Conservation (phyloP, 768 basidiomycete species). For the Strobilomyces echinocephalus region DNA sequence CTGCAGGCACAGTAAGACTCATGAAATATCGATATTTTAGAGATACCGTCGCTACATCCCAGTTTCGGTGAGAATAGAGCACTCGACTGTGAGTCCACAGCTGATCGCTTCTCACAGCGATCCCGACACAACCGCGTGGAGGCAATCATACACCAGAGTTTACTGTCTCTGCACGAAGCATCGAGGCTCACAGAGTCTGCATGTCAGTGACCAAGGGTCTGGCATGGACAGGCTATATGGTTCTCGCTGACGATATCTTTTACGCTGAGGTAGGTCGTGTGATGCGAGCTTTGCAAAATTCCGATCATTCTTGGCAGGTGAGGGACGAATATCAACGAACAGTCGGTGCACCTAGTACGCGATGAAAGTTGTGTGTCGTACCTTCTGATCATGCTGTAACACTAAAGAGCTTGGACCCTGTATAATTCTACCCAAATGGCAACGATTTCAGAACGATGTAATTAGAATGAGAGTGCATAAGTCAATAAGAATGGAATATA, state of each 20-base stretch:
- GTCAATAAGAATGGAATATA: conserved; percentile 16
- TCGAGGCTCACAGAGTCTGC: conserved; percentile 58
- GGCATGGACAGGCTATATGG: conserved; percentile 56
- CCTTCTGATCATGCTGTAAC: conserved; percentile 10
- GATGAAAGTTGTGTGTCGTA: not conserved
- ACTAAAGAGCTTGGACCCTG: conserved; percentile 8
- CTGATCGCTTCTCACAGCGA: conserved; percentile 43
- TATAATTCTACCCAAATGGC: conserved; percentile 14
- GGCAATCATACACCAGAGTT: conserved; percentile 77
- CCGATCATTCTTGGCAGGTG: conserved; percentile 15
- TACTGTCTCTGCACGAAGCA: conserved; percentile 51
- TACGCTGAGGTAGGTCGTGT: conserved; percentile 41
- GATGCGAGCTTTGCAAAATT: not conserved
- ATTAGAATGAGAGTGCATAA: conserved; percentile 19
- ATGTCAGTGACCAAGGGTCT: conserved; percentile 57
- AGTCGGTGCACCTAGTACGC: not conserved
- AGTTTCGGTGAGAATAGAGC: conserved; percentile 42
- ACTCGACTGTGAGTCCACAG: not conserved
- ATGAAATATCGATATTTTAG: conserved; percentile 31
- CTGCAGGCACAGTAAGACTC: conserved; percentile 11
- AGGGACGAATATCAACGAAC: conserved; percentile 22
- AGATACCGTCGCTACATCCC: conserved; percentile 60
- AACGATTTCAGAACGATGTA: conserved; percentile 11
- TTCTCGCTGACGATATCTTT: conserved; percentile 56
- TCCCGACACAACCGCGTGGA: conserved; percentile 65